Conservation (phyloP, 1,284 basidiomycete genomes). For the Wallemia mellicola region DNA sequence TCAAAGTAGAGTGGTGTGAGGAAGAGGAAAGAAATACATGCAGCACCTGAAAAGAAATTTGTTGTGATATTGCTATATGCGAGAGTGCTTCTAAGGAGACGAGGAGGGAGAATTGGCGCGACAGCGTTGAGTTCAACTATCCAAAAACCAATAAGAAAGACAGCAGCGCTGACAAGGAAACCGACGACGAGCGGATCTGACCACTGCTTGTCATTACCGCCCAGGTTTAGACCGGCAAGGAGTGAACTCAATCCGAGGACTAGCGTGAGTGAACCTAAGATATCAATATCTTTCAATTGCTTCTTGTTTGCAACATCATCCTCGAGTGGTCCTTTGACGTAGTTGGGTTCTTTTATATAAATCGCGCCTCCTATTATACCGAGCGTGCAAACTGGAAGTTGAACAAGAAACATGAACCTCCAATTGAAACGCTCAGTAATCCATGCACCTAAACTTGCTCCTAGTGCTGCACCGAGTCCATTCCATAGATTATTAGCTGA, state of each 20-base stretch:
- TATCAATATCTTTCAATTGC: neutral
- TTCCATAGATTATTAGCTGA: neutral
- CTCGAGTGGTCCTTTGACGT: too few species aligned
- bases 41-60: neutral
- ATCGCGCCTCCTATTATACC: neutral
- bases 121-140: neutral
- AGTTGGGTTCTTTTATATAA: neutral
- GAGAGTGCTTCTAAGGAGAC: neutral
- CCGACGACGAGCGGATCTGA: neutral
- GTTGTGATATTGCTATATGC: neutral
- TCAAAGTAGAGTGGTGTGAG: neutral
- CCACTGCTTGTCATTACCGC: neutral
- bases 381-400: neutral
- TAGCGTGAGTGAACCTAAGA: neutral
- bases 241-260: neutral
- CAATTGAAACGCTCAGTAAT: neutral
- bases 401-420: neutral
- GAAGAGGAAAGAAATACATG: neutral
- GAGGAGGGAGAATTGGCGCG: neutral
- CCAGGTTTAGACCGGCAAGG: neutral
- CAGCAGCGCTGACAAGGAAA: neutral
- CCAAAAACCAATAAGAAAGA: neutral
- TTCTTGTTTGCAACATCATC: neutral
- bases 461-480: neutral
- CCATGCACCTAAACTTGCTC: neutral